Base-by-base conservation (phyloP, 306 rosid species). In the Lathyrus tuberosus region DNA sequence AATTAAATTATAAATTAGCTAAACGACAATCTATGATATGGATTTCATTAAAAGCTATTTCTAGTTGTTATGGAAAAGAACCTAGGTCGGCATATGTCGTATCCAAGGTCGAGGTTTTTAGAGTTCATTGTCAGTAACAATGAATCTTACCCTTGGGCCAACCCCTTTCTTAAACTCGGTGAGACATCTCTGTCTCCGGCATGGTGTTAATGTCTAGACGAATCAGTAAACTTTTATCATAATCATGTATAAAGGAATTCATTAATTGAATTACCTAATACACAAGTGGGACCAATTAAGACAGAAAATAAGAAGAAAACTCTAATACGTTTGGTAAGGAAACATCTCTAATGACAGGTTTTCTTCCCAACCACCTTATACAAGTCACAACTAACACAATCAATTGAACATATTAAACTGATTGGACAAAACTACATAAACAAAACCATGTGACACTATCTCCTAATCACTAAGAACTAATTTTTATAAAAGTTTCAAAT, bases 361-460 rank as follows among this genome's bases (percentile, higher is more conserved):
- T 65, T 65, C 47, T 44, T 68, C 47, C 68, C 81, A 83, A 75
- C 86, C 84, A 83, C 81, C 77, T 56, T 49, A 71, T 40, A 78
- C 44, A 72, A 67, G 74, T 66, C 74, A 65, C 81, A 62, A 75
- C 81, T 49, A 67, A 69, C 79, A 75, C 62, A 75, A 82, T 82
- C 67, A 79, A 76, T 82, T 73, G 18, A 79, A 22, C 54, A 65
- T 53, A 62, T 64, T 8, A 61, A 69, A 48, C 28, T 79, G 73
- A 62, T 57, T 65, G 62, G 57, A 75, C 70, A 41, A 65, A 76
- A 49, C 40, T 60, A 79, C 71, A 79, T 76, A 72, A 79, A 76
- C 84, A 83, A 76, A 72, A 68, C 54, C 86, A 89, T 84, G 91
- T 86, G 92, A 83, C 15, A 3, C 79, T 77, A 76, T 76, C 75